Base-by-base conservation (phyloP, 306 rosid species). In the Vigna trinervia region DNA sequence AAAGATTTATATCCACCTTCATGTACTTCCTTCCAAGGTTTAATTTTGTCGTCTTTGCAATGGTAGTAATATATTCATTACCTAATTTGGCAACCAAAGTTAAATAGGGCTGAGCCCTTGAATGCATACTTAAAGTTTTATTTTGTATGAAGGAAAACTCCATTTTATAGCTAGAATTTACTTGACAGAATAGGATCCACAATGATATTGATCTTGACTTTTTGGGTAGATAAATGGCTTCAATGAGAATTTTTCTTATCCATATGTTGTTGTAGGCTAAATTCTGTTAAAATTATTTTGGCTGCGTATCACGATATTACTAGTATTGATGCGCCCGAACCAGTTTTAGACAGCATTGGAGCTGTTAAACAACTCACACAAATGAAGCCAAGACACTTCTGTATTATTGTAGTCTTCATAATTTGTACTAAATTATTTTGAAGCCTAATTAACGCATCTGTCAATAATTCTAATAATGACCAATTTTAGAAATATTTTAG, bases 1-100 rank as follows among this genome's bases (percentile, higher is more conserved):
- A 87, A 74, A 78, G 90, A 88, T 53, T 26, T 38, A 39, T 83
- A 89, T 75, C 97, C 99, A 23, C 83, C 84, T 78, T 90, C 94
- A 48, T 92, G 69, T 80, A 79, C 92, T 69, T 89, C 90, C 78
- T 81, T 86, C 30, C 89, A 89, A 58, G 93, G 90, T 73, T 86
- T 90, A 71, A 78, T 71, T 52, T 77, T 92, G 79, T 87, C 99
- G 64, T 90, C 91, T 69, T 12, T 95, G 80, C 89, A 38, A 8
- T 85, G 84, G 57, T 89, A 82, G 85, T 72, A 77, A 23, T 52
- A 48, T 51, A 60, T 80, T 76, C 32, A 12, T 41, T 6, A 26
- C 45, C 74, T 77, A 38, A 45, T 20, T 69, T 65, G 23, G 67
- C 59, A 23, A 69, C 56, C 61, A 5, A 63, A 57, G 65, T 54